Evolutionary conservation across 2,329 filamentous ascomycete species (phyloP), one percentile per base, ranked within the genome.

Genomic region (Lachnellula subtilissima): DNA sequence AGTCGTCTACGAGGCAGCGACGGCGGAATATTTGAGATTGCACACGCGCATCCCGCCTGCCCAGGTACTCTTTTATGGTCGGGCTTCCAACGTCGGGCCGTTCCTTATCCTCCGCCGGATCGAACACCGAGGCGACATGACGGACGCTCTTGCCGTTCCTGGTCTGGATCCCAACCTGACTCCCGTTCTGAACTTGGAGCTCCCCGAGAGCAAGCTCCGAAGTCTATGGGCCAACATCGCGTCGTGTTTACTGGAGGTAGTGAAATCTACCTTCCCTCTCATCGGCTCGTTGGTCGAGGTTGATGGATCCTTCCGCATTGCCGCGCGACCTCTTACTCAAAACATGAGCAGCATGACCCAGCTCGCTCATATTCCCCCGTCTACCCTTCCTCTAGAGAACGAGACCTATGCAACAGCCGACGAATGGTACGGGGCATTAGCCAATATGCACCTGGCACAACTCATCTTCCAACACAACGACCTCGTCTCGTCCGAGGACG

Each of bases 391-490:
- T 25, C n/a, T 25, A 39, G 22, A 54, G 25, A 17, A 19, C 25
- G 50, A 49, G 5, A 57, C 32, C 5, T 57, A 57, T 40, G n/a
- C 47, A 28, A 54, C 55, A 4, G 48, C 55, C n/a, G 35, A 43
- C 32, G 40, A 49, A 15, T 59, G 50, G 54, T 59, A 59, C 15
- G 23, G 28, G 1, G 49, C 49, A 35, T 40, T 61, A 17, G 60
- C 60, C 15, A 48, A 61, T 35, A 61, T 52, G 22, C 71, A 79
- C 43, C 62, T 78, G 6, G 63, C 62, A 17, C 73, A 76, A 43
- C 54, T 75, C 3, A 50, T 67, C 7, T 73, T 73, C 52, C 73
- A 77, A 57, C 71, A 68, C 48, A 75, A 76, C 55, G 68, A 74
- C 39, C 58, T 69, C 0, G 61, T 75, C 2, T 52, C 55, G 0